Evolutionary conservation across 2,329 filamentous ascomycete species (phyloP).

Genomic region (Pseudogymnoascus sp.): DNA sequence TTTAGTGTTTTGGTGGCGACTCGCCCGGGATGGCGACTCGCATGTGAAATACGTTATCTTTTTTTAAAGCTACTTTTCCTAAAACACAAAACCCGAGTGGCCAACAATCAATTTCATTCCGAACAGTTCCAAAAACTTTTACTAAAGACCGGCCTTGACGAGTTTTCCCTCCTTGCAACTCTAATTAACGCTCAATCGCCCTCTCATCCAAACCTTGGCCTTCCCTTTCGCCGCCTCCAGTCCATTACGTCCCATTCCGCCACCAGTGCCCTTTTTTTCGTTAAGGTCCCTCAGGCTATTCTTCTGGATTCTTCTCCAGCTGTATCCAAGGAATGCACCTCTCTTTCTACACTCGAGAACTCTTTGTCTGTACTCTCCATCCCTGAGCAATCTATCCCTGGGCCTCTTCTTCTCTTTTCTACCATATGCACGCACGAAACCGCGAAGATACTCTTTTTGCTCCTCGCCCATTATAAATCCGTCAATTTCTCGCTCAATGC

Average conservation of each 20-base stretch:
- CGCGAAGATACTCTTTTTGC: conserved; percentile 29
- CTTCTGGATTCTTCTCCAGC: conserved; percentile 52
- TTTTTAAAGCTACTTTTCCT: background rate
- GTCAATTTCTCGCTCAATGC: conserved; percentile 29
- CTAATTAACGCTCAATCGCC: conserved; percentile 8
- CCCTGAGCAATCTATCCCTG: conserved; percentile 75
- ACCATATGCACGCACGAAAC: conserved; percentile 28
- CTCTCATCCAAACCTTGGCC: conserved; percentile 9
- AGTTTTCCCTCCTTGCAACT: background rate
- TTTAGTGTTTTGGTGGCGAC: too few relatives aligned
- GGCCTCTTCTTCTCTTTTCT: conserved; percentile 65
- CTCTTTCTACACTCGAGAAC: conserved; percentile 75
- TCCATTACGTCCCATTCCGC: background rate
- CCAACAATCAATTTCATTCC: background rate
- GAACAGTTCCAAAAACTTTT: background rate
- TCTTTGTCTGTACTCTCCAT: conserved; percentile 52
- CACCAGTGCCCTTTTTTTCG: background rate
- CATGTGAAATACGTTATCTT: too few relatives aligned
- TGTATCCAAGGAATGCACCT: conserved; percentile 83
- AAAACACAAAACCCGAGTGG: background rate
- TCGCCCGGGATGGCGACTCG: too few relatives aligned
- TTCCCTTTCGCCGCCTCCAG: background rate
- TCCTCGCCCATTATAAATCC: conserved; percentile 25
- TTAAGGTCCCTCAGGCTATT: conserved; percentile 5
- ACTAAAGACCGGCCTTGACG: background rate